Evolutionary conservation across 352 stramenopile genomes (phyloP), one percentile per base, ranked within the genome.

Genomic region (Pythium utonaiense): DNA sequence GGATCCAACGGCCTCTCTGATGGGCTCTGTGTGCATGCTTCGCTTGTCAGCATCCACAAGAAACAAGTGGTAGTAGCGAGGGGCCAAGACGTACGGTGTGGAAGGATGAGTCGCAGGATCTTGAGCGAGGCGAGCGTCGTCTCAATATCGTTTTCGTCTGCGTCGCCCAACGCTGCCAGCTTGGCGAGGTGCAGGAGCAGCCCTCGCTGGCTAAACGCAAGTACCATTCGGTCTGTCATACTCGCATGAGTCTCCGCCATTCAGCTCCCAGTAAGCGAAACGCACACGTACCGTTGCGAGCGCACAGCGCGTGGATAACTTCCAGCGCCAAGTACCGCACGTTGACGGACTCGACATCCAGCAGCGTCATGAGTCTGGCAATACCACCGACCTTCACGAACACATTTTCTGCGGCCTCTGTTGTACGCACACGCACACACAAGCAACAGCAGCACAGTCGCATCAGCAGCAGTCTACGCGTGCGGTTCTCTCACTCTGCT

Each of bases 351-450:
- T 70, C 69, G 31, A 57, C 57, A 16, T 75, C 53, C 2, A 87
- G 56, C 40, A 83, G 30, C 14, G 47, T 47, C 51, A 88, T 74
- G 3, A 88, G 28, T 36, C 83, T 85, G n/a, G 57, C 40, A 53
- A 88, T 77, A 6, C 80, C 80, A 8, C 62, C 68, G 3, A 86
- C 72, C 10, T 53, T 57, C 27, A 83, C 51, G 24, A 89, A 89
- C 12, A 88, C 69, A 34, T 72, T 53, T 34, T 80, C 74, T 12
- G 74, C 64, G 0, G 67, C 66, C 8, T 70, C 78, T 88, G 54
- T 45, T 45, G 8, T 17, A 9, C 16, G 16, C 10, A 22, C 19
- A 17, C 13, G 4, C 19, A 30, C 0, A 30, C 19, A 51, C 33
- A 9, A 33, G 5, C 3, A 33, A 33, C 28, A 33, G 9, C 28